Conservation (phyloP, 2,329 filamentous ascomycete genomes). For the Beauveria rudraprayagi region DNA sequence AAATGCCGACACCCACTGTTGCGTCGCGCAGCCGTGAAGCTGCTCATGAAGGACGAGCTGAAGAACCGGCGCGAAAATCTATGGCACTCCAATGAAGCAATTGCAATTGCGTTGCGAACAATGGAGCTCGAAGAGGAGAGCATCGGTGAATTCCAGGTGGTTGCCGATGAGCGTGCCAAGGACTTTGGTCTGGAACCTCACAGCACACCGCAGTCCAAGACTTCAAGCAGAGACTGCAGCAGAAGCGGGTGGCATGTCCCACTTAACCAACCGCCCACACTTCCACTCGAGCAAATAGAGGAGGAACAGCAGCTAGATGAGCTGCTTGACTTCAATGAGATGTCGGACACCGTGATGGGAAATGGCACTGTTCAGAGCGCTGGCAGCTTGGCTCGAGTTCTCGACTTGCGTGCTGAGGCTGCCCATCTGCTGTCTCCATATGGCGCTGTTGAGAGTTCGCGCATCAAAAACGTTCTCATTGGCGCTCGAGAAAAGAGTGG, state of each 20-base stretch:
- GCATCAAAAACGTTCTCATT: constrained; percentile 25
- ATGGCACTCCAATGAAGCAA: constrained; percentile 27
- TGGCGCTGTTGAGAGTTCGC: constrained; percentile 18
- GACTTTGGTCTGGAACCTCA: background rate
- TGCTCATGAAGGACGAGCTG: constrained; percentile 25
- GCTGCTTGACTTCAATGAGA: background rate
- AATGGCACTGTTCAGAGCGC: background rate
- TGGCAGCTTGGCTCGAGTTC: background rate
- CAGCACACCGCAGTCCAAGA: background rate
- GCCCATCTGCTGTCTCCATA: constrained; percentile 20
- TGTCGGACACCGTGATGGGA: background rate
- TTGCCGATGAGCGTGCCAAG: background rate
- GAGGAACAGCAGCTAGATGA: background rate
- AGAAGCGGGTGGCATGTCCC: constrained; percentile 1
- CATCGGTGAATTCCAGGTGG: background rate
- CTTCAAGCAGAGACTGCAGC: background rate
- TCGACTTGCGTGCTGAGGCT: constrained; percentile 8
- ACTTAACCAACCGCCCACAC: background rate
- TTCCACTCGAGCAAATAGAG: background rate
- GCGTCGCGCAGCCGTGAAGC: constrained; percentile 28
- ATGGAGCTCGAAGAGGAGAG: constrained; percentile 28
- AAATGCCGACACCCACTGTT: constrained; percentile 35
- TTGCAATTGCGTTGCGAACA: constrained; percentile 25
- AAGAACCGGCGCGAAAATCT: constrained; percentile 30
- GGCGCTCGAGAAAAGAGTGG: constrained; percentile 19